Base-by-base conservation (phyloP, 2,329 filamentous ascomycete genomes). In the Aureobasidium sp. region DNA sequence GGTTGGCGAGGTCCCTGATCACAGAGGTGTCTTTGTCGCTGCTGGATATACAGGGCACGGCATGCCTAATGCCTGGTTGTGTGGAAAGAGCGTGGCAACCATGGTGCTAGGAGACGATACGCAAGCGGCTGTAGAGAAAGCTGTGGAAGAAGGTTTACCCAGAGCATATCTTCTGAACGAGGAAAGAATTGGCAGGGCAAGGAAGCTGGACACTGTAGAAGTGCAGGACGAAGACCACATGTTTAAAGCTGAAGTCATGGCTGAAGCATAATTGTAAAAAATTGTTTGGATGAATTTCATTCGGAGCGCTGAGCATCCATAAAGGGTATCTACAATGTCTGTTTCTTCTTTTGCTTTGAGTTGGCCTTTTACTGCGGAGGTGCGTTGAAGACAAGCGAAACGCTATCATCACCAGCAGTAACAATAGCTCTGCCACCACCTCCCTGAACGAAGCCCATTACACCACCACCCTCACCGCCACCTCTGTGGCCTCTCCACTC, bases 401-500 rank as follows among this genome's bases (percentile, higher is more conserved):
- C 74, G 7, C 84, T 82, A 72, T 99, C 94, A 76, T 99, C 94
- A 27, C 94, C 94, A 1, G 91, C 94, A 6, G 94, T 97, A 5
- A 96, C 83, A 53, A 97, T 80, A 66, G 86, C 82, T 74, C 86
- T 84, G 0, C 90, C 90, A 72, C 87, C 82, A 7, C 87, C 86
- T 2, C 79, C 80, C 75, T 97, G 91, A 58, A 96, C 92, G 72
- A 97, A 99, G 0, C 88, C 92, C 68, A 97, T 76, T 9, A 97
- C 87, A 59, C 93, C 93, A 37, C 92, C 93, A 26, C 91, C 87
- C 77, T 94, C 90, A 13, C 91, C 89, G 71, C 90, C 85, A 34
- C 92, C 87, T 68, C 90, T 75, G 73, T 99, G 94, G 0, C 94
- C 94, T 74, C 83, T 91, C 92, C 92, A 97, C 76, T 97, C 92